Percentiles rank a stretch among this genome's conserved stretches.
Evolutionary conservation across 768 basidiomycete species (phyloP).

Genomic region (Mycena belliarum): DNA sequence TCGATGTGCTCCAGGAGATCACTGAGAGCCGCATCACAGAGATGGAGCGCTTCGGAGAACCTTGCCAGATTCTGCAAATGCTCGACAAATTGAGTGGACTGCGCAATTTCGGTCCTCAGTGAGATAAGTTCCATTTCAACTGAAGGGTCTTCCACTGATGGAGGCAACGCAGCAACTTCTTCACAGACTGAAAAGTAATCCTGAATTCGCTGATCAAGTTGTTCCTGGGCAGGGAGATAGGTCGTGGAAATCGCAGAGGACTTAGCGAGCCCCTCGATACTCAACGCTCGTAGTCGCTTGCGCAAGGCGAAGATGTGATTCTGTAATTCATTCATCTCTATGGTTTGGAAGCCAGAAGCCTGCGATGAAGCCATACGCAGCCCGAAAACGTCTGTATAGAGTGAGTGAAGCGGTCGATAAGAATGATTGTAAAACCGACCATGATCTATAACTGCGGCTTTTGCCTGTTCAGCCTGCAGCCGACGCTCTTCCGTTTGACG

Average conservation of each 20-base stretch:
- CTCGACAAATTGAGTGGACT: conserved; percentile 48
- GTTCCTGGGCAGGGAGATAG: conserved; percentile 51
- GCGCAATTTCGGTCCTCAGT: conserved; percentile 58
- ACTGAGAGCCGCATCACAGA: conserved; percentile 77
- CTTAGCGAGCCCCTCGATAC: conserved; percentile 52
- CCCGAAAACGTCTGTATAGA: conserved; percentile 57
- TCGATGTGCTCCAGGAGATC: conserved; percentile 86
- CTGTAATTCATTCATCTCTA: conserved; percentile 48
- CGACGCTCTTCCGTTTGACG: conserved; percentile 11
- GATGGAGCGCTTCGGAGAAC: conserved; percentile 48
- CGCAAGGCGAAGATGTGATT: conserved; percentile 53
- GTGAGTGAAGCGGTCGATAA: neutral
- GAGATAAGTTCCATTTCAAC: conserved; percentile 63
- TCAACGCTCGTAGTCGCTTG: conserved; percentile 61
- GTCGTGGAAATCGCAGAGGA: conserved; percentile 27
- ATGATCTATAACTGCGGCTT: conserved; percentile 7
- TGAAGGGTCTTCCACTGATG: conserved; percentile 37
- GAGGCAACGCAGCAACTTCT: conserved; percentile 50
- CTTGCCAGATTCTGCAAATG: conserved; percentile 55
- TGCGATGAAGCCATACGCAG: conserved; percentile 37
- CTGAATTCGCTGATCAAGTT: conserved; percentile 46
- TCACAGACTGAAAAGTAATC: conserved; percentile 47
- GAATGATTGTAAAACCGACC: conserved; percentile 5
- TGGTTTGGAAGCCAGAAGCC: conserved; percentile 32
- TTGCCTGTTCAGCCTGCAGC: conserved; percentile 22